Percentiles rank a stretch among this genome's conserved stretches.
phyloP scores from a whole-genome alignment of 208 protist genomes.

The Leishmania amazonensis region DNA sequence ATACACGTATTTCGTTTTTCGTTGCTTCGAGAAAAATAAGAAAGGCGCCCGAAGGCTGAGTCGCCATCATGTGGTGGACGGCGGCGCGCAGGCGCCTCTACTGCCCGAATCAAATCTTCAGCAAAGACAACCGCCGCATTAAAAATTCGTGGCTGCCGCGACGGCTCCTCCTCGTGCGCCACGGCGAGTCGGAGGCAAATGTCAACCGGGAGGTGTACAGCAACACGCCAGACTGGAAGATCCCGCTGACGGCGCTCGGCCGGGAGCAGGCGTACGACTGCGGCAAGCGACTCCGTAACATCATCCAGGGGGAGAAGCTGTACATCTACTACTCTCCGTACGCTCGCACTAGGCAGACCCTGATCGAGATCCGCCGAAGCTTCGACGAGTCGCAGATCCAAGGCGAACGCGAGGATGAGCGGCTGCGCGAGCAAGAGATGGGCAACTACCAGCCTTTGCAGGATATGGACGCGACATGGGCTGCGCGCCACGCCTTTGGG shows the following conservation, averaged over 20 bases:
- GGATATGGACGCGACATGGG: constrained; percentile 75
- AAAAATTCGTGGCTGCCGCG: constrained; percentile 68
- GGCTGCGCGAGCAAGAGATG: constrained; percentile 94
- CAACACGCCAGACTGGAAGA: constrained; percentile 88
- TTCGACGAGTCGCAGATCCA: constrained; percentile 67
- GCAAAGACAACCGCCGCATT: constrained; percentile 17
- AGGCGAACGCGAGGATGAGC: constrained; percentile 91
- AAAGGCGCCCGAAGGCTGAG: background rate
- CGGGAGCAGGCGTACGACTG: constrained; percentile 84
- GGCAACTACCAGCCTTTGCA: constrained; percentile 91
- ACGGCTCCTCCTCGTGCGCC: constrained; percentile 81
- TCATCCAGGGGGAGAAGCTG: constrained; percentile 78
- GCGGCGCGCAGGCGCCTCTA: constrained; percentile 18
- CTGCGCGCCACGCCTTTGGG: constrained; percentile 70
- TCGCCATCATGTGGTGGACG: constrained; percentile 19
- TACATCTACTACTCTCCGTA: constrained; percentile 94
- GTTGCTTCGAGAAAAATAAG: background rate
- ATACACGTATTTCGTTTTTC: background rate
- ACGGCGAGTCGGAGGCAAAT: constrained; percentile 87
- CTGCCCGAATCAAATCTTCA: constrained; percentile 39
- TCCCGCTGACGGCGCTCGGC: constrained; percentile 82
- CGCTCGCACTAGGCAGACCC: constrained; percentile 81
- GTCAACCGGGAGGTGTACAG: constrained; percentile 82
- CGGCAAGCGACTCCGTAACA: constrained; percentile 65
- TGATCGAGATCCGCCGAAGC: constrained; percentile 80